These are phyloP conservation scores for Aspergillus versicolor DNA, from an alignment of 2,329 filamentous ascomycete species.

Conservation along the genomic window DNA sequence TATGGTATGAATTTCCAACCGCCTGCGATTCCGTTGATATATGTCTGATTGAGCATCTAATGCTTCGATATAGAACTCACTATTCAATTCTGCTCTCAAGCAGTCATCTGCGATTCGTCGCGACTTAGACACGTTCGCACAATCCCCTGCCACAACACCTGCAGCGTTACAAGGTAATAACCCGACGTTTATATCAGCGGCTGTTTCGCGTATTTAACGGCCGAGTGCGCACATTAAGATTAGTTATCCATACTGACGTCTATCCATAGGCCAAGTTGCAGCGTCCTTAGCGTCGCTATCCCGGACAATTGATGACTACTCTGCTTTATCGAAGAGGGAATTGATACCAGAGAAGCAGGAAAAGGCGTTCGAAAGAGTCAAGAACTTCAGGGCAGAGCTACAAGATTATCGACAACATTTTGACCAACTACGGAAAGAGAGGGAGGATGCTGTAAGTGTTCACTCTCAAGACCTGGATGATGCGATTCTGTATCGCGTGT, in stretches of 20 bases:
- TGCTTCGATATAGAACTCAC: slow-evolving; percentile 62
- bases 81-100: slow-evolving; percentile 83
- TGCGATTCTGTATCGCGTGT: not conserved
- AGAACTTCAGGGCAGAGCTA: slow-evolving; percentile 81
- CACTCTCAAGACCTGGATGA: not conserved
- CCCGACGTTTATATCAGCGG: not conserved
- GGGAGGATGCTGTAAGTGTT: slow-evolving; percentile 66
- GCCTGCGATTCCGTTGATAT: not conserved
- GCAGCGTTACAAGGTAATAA: slow-evolving; percentile 59
- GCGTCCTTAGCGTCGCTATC: slow-evolving; percentile 77
- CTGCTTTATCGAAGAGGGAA: slow-evolving; percentile 79
- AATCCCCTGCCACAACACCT: slow-evolving; percentile 57
- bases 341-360: slow-evolving; percentile 87
- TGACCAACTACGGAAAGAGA: slow-evolving; percentile 71
- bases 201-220: not conserved
- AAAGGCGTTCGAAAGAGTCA: slow-evolving; percentile 81
- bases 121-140: slow-evolving; percentile 70
- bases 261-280: slow-evolving; percentile 65
- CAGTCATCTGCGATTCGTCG: slow-evolving; percentile 77
- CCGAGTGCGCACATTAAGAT: not conserved
- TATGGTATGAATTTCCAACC: slow-evolving; percentile 19
- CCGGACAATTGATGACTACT: slow-evolving; percentile 91
- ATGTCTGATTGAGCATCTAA: not conserved
- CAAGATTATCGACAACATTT: slow-evolving; percentile 76
- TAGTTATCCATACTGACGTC: slow-evolving; percentile 32